These are phyloP conservation scores for Choricystis sp. DNA, from an alignment of 139 green algal species.

Conservation along the genomic window DNA sequence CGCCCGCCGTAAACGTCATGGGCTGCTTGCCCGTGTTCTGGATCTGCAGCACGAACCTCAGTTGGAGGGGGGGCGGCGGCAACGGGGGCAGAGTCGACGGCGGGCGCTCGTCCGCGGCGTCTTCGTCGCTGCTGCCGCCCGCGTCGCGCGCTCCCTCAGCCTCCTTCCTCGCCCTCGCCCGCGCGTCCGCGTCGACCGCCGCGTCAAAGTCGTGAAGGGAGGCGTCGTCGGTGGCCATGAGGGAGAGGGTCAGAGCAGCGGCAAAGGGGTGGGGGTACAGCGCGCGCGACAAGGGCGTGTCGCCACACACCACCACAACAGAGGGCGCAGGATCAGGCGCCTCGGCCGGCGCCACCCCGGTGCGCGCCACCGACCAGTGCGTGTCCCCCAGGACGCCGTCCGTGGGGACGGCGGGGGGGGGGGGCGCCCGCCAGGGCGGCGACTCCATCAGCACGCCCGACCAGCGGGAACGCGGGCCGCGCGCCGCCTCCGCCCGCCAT, in stretches of 20 bases:
- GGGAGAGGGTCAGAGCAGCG: constrained; percentile 12
- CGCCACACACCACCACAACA: constrained; percentile 1
- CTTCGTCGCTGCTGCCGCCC: background rate
- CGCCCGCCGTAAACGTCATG: constrained; percentile 24
- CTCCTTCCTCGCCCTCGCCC: background rate
- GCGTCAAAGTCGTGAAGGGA: constrained; percentile 3
- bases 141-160: background rate
- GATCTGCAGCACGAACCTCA: constrained; percentile 14
- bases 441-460: background rate
- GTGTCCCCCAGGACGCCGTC: constrained; percentile 20
- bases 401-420: constrained; percentile 8
- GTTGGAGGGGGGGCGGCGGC: constrained; percentile 1
- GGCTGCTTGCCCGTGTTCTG: constrained; percentile 12
- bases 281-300: background rate
- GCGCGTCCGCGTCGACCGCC: background rate
- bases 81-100: background rate
- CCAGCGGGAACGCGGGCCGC: constrained; percentile 19
- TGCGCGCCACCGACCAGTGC: constrained; percentile 25
- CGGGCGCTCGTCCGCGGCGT: background rate
- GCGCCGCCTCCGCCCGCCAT: constrained; percentile 2
- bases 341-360: background rate
- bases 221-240: background rate
- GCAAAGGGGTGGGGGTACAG: constrained; percentile 24
- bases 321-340: constrained; percentile 4
- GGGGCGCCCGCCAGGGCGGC: too few species aligned